Evolutionary conservation across 1,284 basidiomycete species (phyloP).

Genomic region (Psilocybe mexicana): DNA sequence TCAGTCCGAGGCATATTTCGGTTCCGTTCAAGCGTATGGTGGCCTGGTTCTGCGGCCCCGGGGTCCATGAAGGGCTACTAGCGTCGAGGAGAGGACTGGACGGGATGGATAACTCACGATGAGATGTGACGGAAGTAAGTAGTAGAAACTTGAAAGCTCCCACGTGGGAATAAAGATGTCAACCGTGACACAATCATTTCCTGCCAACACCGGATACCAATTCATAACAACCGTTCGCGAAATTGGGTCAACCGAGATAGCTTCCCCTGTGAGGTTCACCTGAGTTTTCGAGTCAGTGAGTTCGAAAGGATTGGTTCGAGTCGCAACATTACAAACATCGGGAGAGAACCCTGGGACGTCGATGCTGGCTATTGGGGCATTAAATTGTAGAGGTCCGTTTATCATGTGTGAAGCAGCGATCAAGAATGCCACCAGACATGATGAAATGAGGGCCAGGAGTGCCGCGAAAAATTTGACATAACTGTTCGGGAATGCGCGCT

Average conservation of each 20-base stretch:
- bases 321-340: not conserved
- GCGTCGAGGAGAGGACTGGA: not conserved
- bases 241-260: slow-evolving; percentile 2
- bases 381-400: not conserved
- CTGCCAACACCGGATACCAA: slow-evolving; percentile 2
- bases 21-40: slow-evolving; percentile 2
- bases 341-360: not conserved
- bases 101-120: no score
- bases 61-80: not conserved
- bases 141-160: not conserved
- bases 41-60: not conserved
- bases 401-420: not conserved
- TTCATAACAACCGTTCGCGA: slow-evolving; percentile 7
- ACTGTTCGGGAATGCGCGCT: not conserved
- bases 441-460: not conserved
- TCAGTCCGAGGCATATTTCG: not conserved
- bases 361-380: not conserved
- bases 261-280: slow-evolving; percentile 5
- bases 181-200: not conserved
- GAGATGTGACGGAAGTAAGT: not conserved
- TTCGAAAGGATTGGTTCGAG: no score
- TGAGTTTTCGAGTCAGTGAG: not conserved
- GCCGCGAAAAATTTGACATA: not conserved
- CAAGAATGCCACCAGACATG: not conserved
- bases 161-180: slow-evolving; percentile 5